Evolutionary conservation across 805 yeast genomes (phyloP), one percentile per base, ranked within the genome.

Genomic region (Zygoascus biomembranicola): DNA sequence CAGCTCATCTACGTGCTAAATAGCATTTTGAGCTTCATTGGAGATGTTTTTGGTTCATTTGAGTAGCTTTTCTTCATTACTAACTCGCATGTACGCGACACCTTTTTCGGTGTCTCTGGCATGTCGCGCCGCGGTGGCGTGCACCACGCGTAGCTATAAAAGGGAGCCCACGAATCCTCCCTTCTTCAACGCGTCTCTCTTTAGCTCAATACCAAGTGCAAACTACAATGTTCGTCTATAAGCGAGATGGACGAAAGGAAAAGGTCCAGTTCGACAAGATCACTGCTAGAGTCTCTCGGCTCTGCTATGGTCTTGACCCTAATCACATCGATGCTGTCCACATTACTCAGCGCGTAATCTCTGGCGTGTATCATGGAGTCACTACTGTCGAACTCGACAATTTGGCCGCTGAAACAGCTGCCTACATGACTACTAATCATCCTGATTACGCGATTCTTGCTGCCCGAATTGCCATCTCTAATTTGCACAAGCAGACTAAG

Each of bases 221-320:
- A 35, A 13, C 39, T 35, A 60, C 51, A 47, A 88, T 89, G 95
- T 87, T 80, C 71, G 96, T 90, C 63, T 78, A 49, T 20, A 49
- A 49, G 35, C 46, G 52, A 81, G 95, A 89, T 74, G 97, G 97
- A 62, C 92, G 85, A 70, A 82, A 84, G 71, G 97, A 90, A 74
- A 94, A 92, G 42, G 97, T 90, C 56, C 86, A 90, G 69, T 90
- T 90, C 71, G 97, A 90, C 72, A 90, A 92, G 72, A 92, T 94
- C 77, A 92, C 98, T 52, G 96, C 98, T 49, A 80, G 95, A 67
- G 87, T 94, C 57, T 86, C 92, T 60, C 86, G 97, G 66, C 80
- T 94, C 58, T 90, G 98, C 63, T 92, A 94, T 67, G 97, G 97
- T 50, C 79, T 94, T 62, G 97, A 92, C 68, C 77, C 95, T 42